A percentile compares a stretch with the other conserved stretches of the same genome.
Conservation (phyloP, 306 rosid species). For the Lathyrus aphaca region DNA sequence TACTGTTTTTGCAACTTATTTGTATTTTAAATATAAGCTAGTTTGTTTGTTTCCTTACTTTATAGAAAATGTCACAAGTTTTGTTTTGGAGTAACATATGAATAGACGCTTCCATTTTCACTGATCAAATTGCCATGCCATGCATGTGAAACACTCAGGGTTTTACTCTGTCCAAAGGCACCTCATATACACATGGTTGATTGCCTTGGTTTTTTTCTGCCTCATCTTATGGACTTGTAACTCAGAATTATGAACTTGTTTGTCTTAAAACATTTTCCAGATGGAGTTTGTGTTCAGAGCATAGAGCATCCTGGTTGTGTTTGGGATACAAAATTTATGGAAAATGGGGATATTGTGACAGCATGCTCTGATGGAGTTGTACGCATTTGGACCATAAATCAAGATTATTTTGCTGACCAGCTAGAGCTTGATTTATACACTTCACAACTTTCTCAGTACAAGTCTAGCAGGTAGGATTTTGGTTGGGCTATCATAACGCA, state of each 20-base stretch:
- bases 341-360: constrained; percentile 91
- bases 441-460: constrained; percentile 72
- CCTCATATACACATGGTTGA: neutral
- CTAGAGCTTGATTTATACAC: constrained; percentile 69
- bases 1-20: constrained; percentile 7
- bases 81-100: constrained; percentile 26
- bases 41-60: neutral
- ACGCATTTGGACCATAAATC: constrained; percentile 78
- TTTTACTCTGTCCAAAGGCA: constrained; percentile 20
- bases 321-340: constrained; percentile 96
- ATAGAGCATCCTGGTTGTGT: constrained; percentile 99
- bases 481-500: constrained; percentile 28
- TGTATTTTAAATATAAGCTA: constrained; percentile 13
- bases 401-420: constrained; percentile 69
- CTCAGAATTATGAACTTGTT: constrained; percentile 12
- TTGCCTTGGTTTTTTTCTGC: neutral
- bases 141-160: neutral
- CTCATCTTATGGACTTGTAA: constrained; percentile 22
- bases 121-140: constrained; percentile 14
- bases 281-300: constrained; percentile 90
- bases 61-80: neutral
- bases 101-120: constrained; percentile 26
- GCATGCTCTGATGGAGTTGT: constrained; percentile 93
- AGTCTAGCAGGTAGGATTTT: constrained; percentile 69
- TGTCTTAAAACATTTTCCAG: constrained; percentile 47